Evolutionary conservation across 2,329 filamentous ascomycete species (phyloP), one percentile per base, ranked within the genome.

Genomic region (Annulohypoxylon truncatum): DNA sequence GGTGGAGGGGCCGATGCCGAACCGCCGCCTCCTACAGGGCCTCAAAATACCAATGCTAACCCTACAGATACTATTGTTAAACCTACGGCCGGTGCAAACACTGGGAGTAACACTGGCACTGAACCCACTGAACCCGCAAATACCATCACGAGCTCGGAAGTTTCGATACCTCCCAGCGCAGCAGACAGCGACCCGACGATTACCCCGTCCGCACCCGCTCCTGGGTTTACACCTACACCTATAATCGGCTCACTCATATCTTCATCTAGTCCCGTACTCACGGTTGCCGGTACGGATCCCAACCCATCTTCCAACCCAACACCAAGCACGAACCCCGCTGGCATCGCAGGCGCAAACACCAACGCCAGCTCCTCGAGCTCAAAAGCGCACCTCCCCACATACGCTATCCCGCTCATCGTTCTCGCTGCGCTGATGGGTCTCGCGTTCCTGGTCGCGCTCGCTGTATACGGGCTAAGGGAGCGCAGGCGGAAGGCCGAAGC

Each of bases 371-470:
- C 29, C 40, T 2, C 29, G 7, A 50, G 15, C n/a, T n/a, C 28
- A 26, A 24, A 6, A 38, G 18, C 8, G 44, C 52, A n/a, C 26
- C 35, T 66, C 7, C 64, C 53, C 8, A 33, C 50, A 9, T 66
- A 54, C 53, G 64, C 57, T 7, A 61, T 68, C 13, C 31, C 35
- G 2, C 13, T 69, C n/a, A 60, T 67, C 12, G 58, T 67, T 33
- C 12, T 67, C 15, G 57, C 31, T 2, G 28, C 22, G 2, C 8
- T 62, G 0, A 33, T 67, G 18, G 35, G 13, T 5, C n/a, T 67
- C 18, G 28, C 42, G 4, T 67, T 69, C 61, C 10, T 61, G 2
- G 24, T 18, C 6, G 40, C 65, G 1, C 33, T 67, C 0, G 20
- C 24, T 5, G 12, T 47, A 13, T 64, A 61, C 29, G 10, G 47